These are phyloP conservation scores for Aureobasidium sp. DNA, from an alignment of 2,329 filamentous ascomycete genomes.

Conservation along the genomic window DNA sequence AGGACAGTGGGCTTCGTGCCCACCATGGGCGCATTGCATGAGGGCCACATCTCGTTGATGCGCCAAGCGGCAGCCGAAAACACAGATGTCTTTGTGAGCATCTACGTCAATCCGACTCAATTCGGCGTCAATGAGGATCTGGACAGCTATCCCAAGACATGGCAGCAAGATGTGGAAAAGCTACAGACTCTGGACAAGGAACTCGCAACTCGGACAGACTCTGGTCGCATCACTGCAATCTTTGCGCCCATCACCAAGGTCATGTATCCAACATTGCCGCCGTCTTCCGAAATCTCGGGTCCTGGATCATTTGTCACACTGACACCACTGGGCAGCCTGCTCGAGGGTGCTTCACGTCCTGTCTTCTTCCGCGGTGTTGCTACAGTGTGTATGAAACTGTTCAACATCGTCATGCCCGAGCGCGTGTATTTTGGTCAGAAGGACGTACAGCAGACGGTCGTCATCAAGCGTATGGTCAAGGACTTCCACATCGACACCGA, in stretches of 20 bases:
- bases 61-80: conserved; percentile 77
- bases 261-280: conserved; percentile 81
- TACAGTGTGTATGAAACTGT: conserved; percentile 91
- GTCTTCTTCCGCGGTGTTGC: conserved; percentile 96
- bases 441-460: conserved; percentile 90
- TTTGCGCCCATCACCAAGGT: conserved; percentile 76
- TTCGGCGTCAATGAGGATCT: conserved; percentile 88
- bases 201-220: conserved; percentile 44
- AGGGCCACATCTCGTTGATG: conserved; percentile 80
- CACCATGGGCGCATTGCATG: conserved; percentile 96
- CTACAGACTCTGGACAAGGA: conserved; percentile 64
- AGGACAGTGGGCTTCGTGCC: conserved; percentile 81
- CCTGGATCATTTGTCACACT: conserved; percentile 87
- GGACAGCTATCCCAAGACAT: conserved; percentile 81
- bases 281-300: conserved; percentile 64
- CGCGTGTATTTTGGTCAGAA: conserved; percentile 94
- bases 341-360: conserved; percentile 79
- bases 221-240: conserved; percentile 68
- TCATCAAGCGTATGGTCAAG: conserved; percentile 77
- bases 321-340: conserved; percentile 70
- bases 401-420: conserved; percentile 73
- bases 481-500: conserved; percentile 77
- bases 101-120: conserved; percentile 96
- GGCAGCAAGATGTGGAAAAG: conserved; percentile 66
- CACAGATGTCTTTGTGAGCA: conserved; percentile 78